Percentiles rank a stretch among this genome's conserved stretches.
phyloP scores from a whole-genome alignment of 148 eudicot species.

The Vaccinium vitisidaea region DNA sequence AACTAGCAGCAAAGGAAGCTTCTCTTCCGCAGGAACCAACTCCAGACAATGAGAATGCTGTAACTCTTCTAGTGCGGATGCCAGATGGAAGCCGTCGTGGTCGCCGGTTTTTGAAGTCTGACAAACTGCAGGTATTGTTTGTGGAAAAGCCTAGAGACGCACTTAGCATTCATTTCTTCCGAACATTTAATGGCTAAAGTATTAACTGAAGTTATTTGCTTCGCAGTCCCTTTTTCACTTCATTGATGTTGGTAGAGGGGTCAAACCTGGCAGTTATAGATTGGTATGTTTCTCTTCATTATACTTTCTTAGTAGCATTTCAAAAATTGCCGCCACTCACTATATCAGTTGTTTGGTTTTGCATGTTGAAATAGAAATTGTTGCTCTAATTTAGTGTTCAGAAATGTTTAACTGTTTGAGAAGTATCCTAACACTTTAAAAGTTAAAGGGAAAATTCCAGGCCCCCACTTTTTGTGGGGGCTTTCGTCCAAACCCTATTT shows the following conservation, averaged over 20 bases:
- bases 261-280: conserved; percentile 85
- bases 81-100: conserved; percentile 93
- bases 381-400: neutral
- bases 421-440: neutral
- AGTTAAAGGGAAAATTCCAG: no score
- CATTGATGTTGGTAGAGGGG: conserved; percentile 78
- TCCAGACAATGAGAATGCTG: conserved; percentile 70
- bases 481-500: no score
- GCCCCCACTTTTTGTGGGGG: no score
- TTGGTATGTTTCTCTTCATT: conserved; percentile 49
- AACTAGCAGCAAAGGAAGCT: conserved; percentile 85
- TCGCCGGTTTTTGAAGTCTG: conserved; percentile 73
- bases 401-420: neutral
- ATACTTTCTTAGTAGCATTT: neutral
- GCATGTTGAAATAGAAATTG: neutral
- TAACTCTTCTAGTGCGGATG: conserved; percentile 87
- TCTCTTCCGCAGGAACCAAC: conserved; percentile 93
- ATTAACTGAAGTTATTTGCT: conserved; percentile 19
- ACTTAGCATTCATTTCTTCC: neutral
- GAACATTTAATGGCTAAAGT: neutral
- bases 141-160: neutral
- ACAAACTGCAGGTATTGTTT: conserved; percentile 74
- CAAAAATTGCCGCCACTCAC: neutral
- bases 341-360: neutral
- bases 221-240: conserved; percentile 83